Conservation (phyloP, 179 eudicot species). For the Vitellaria paradoxa region DNA sequence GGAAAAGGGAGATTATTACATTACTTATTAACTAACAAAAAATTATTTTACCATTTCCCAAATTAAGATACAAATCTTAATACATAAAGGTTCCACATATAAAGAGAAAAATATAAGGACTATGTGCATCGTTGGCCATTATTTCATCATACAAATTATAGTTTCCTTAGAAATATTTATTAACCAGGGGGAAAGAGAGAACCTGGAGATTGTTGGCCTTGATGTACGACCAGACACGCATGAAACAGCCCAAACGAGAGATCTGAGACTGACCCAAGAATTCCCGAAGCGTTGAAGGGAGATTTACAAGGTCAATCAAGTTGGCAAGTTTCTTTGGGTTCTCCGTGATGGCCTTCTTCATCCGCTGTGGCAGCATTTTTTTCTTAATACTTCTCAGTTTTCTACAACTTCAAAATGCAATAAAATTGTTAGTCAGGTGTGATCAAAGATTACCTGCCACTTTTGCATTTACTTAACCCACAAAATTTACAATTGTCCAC, state of each 20-base stretch:
- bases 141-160: neutral
- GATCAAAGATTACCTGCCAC: neutral
- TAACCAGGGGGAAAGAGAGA: neutral
- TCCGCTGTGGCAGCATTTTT: conserved; percentile 60
- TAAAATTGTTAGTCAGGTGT: neutral
- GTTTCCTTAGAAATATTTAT: neutral
- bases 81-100: neutral
- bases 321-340: conserved; percentile 84
- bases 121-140: neutral
- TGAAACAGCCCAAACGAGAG: conserved; percentile 82
- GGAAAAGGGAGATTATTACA: too few relatives aligned
- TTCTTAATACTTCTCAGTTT: conserved; percentile 1
- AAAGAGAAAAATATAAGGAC: neutral
- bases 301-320: conserved; percentile 81
- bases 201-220: conserved; percentile 72
- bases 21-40: too few relatives aligned
- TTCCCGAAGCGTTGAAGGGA: conserved; percentile 70
- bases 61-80: neutral
- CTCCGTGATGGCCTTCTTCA: conserved; percentile 64
- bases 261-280: conserved; percentile 82
- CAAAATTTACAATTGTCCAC: neutral
- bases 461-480: neutral
- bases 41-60: neutral
- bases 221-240: conserved; percentile 87
- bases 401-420: neutral